Conservation (phyloP, 1,284 basidiomycete species). For the Chondrostereum purpureum region DNA sequence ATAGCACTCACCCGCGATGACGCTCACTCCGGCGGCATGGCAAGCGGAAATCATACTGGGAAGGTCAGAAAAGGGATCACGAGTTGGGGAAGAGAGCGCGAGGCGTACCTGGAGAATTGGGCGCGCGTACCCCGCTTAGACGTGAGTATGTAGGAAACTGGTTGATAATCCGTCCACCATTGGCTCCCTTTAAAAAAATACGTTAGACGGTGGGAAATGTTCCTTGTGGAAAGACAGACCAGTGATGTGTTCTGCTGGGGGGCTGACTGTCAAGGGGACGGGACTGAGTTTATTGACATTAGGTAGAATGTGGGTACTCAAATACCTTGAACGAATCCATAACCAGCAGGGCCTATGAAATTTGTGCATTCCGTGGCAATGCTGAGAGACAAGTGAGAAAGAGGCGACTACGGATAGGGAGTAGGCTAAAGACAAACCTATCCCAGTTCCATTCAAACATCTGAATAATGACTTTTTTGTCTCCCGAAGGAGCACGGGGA, state of each 20-base stretch:
- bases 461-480: slow-evolving; percentile 45
- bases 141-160: slow-evolving; percentile 54
- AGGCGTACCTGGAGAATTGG: slow-evolving; percentile 36
- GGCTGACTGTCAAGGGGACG: slow-evolving; percentile 32
- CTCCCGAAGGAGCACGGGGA: slow-evolving; percentile 25
- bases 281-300: slow-evolving; percentile 6
- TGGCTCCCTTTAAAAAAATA: slow-evolving; percentile 24
- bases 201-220: too few relatives aligned
- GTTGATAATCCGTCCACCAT: slow-evolving; percentile 71
- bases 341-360: slow-evolving; percentile 62
- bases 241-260: slow-evolving; percentile 39
- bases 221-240: slow-evolving; percentile 23
- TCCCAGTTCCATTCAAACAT: slow-evolving; percentile 54
- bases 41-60: slow-evolving; percentile 51
- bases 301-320: slow-evolving; percentile 4
- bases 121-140: slow-evolving; percentile 51
- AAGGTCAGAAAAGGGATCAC: neutral
- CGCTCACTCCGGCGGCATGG: slow-evolving; percentile 52
- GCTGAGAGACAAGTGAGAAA: slow-evolving; percentile 22
- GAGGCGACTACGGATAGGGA: neutral
- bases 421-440: slow-evolving; percentile 11
- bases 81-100: neutral
- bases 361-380: slow-evolving; percentile 57
- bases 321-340: slow-evolving; percentile 67
- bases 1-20: slow-evolving; percentile 44